Evolutionary conservation across 1,139 yeast genomes (phyloP), one percentile per base, ranked within the genome.

Genomic region (Yamadazyma friedrichii): DNA sequence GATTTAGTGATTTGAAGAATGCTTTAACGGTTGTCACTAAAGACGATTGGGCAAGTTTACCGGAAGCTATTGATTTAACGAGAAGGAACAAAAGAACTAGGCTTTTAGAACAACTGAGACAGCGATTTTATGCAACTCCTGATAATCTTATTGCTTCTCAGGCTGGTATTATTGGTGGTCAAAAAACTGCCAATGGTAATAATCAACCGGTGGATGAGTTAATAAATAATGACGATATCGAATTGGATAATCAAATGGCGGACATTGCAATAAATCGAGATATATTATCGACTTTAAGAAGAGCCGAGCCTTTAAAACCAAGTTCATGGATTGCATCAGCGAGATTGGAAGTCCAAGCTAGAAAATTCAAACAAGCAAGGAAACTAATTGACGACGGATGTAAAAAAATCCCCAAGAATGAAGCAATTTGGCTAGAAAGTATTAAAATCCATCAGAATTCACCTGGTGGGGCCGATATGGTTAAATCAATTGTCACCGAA

Each of bases 261-360:
- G 93, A 87, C 49, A 62, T 80, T 5, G 53, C 47, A 28, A 40
- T 43, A 15, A 47, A 48, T 20, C 63, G 95, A 30, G 58, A 71
- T 3, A 67, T 88, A n/a, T 67, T 89, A 38, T 66, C 77, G 9
- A 83, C 94, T 2, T 73, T 87, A 44, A 71, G 94, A 27, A 80
- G 77, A 49, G 67, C 89, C 0, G 84, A 87, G 51, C 96, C 98
- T 0, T 62, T 67, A 35, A 84, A 82, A 43, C 76, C 95, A 0
- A 77, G 78, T 38, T 88, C 88, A 10, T 93, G 97, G 96, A 86
- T 93, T 24, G 88, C 95, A 0, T 79, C 91, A 30, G 95, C 96
- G 0, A 64, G 89, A 37, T 59, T 89, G 9, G 98, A 93, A 56
- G 85, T 81, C 47, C 77, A 75, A 39, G 84, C 83, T 1, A 70